A percentile compares a stretch with the other conserved stretches of the same genome.
phyloP scores from a whole-genome alignment of 2,329 filamentous ascomycete genomes.

The Ascochyta clinopodiicola region DNA sequence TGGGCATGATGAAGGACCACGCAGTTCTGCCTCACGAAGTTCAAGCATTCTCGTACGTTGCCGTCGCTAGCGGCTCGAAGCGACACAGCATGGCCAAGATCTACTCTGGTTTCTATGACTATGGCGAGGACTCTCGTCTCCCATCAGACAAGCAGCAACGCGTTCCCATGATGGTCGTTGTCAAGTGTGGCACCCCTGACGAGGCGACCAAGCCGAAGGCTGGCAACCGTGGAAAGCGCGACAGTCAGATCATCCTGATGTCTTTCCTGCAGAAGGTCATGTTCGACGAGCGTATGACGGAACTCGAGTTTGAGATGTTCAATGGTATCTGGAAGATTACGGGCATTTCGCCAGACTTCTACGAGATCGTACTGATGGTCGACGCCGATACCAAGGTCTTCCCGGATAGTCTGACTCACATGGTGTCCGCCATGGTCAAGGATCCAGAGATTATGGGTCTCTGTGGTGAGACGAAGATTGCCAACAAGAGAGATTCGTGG shows the following conservation, averaged over 20 bases:
- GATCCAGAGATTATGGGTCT: constrained; percentile 99
- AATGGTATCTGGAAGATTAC: constrained; percentile 99
- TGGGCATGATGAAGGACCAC: constrained; percentile 95
- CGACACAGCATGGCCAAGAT: constrained; percentile 99
- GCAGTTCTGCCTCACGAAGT: constrained; percentile 82
- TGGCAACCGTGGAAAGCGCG: constrained; percentile 96
- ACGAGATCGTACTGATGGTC: constrained; percentile 98
- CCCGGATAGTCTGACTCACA: constrained; percentile 96
- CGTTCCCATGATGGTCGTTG: constrained; percentile 95
- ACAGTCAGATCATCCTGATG: constrained; percentile 99
- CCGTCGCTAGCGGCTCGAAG: constrained; percentile 93
- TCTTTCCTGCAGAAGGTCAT: constrained; percentile 99
- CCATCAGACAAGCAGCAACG: constrained; percentile 89
- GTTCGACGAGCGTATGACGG: constrained; percentile 99
- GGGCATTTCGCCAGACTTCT: constrained; percentile 96
- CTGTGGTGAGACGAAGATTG: constrained; percentile 99
- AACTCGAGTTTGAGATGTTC: constrained; percentile 99
- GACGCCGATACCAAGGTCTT: constrained; percentile 99
- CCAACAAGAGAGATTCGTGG: constrained; percentile 95
- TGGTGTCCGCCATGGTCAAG: constrained; percentile 99
- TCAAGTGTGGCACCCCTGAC: constrained; percentile 93
- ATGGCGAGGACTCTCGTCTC: constrained; percentile 80
- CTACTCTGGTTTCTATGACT: constrained; percentile 98
- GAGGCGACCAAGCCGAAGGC: constrained; percentile 84
- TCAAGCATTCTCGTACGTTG: constrained; percentile 91